Evolutionary conservation across 768 basidiomycete genomes (phyloP).

Genomic region (Pisolithus sp.): DNA sequence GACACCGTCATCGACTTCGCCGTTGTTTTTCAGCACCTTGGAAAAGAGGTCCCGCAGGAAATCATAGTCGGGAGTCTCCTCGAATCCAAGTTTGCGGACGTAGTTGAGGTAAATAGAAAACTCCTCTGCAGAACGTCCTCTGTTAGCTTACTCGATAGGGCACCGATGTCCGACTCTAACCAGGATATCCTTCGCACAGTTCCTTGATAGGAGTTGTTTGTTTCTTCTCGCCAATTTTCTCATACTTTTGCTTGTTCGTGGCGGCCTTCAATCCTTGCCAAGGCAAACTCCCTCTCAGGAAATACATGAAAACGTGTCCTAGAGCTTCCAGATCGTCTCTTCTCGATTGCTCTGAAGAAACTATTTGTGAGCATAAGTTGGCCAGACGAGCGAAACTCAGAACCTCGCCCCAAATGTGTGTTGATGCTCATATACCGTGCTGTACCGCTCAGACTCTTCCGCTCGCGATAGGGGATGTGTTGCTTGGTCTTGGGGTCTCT

Average conservation of each 20-base stretch:
- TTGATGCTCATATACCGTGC: conserved; percentile 99
- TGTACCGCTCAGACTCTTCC: conserved; percentile 94
- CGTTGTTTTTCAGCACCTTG: conserved; percentile 88
- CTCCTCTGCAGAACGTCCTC: conserved; percentile 58
- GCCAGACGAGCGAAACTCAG: conserved; percentile 2
- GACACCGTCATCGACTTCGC: conserved; percentile 86
- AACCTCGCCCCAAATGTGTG: conserved; percentile 95
- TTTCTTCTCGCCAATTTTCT: conserved; percentile 99
- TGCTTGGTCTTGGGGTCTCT: conserved; percentile 99
- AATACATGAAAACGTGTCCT: conserved; percentile 99
- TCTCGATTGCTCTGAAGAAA: conserved; percentile 71
- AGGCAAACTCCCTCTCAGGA: conserved; percentile 90
- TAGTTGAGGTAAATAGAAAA: conserved; percentile 99
- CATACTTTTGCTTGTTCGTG: conserved; percentile 99
- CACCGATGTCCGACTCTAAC: conserved; percentile 35
- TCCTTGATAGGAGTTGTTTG: conserved; percentile 98
- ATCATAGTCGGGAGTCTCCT: conserved; percentile 98
- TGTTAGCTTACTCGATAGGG: not conserved
- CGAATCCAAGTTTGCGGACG: conserved; percentile 97
- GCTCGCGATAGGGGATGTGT: conserved; percentile 97
- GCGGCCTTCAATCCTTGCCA: conserved; percentile 99
- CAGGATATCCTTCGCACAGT: conserved; percentile 91
- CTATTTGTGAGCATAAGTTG: not conserved
- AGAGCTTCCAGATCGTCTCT: conserved; percentile 98
- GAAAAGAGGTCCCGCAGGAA: conserved; percentile 93